Evolutionary conservation across 139 green algal species (phyloP), one percentile per base, ranked within the genome.

Genomic region (Parachlorella kessleri): DNA sequence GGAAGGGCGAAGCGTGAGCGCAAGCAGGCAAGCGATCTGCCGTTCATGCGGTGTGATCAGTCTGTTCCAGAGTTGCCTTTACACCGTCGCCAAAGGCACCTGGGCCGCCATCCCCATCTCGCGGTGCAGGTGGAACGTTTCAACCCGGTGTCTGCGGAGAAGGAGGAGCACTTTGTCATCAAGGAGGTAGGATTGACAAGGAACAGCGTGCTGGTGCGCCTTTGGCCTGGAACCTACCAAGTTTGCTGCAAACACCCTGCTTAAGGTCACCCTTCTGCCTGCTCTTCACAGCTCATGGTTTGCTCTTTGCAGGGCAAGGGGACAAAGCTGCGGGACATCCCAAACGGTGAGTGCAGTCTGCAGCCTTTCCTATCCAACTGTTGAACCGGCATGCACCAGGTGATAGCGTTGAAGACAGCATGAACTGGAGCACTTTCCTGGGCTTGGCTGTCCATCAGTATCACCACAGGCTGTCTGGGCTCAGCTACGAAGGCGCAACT

Each of bases 321-420:
- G 24, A 79, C 74, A 2, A 90, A 90, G 81, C 87, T 95, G 21
- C 82, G 86, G 1, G 90, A 94, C 63, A 95, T 95, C 69, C 90
- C 91, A 32, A 95, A 95, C 66, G 90, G 87, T 91, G 65, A 26
- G 54, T 18, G 28, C 21, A 23, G 26, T 41, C 10, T 28, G 26
- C 40, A 10, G n/a, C n/a, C 24, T 18, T 37, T 75, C 23, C 73
- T 42, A 42, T 55, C 35, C 33, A 14, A 69, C n/a, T 37, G n/a
- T 33, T 69, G 63, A 35, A 69, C 26, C 21, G 63, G 28, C 14
- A 14, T 63, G 28, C 4, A 35, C 2, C n/a, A n/a, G n/a, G n/a
- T n/a, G n/a, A n/a, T n/a, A n/a, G n/a, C n/a, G n/a, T n/a, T n/a
- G n/a, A n/a, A n/a, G n/a, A n/a, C n/a, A n/a, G n/a, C n/a, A n/a